Evolutionary conservation across 495 filamentous ascomycete genomes (phyloP).

Genomic region (Penicillium cinerascens): DNA sequence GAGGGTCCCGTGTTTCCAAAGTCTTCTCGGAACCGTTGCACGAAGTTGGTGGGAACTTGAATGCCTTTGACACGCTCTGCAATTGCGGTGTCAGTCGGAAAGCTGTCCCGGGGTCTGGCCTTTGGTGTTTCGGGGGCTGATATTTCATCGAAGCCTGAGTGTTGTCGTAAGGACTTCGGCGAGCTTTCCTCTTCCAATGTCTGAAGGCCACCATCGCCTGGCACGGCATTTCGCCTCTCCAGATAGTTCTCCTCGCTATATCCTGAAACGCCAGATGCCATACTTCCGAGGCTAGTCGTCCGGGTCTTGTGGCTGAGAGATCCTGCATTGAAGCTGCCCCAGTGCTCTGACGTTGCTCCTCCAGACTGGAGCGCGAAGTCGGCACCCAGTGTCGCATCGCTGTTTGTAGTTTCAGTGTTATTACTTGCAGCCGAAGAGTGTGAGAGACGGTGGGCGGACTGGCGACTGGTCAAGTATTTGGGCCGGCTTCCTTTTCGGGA

Average conservation of each 20-base stretch:
- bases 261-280: slow-evolving; percentile 86
- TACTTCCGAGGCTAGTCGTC: slow-evolving; percentile 86
- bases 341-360: slow-evolving; percentile 65
- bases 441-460: slow-evolving; percentile 75
- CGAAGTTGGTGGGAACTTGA: slow-evolving; percentile 83
- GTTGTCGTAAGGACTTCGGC: slow-evolving; percentile 32
- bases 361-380: slow-evolving; percentile 86
- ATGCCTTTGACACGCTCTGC: slow-evolving; percentile 84
- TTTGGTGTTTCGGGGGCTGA: slow-evolving; percentile 44
- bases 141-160: slow-evolving; percentile 26
- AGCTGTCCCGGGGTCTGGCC: slow-evolving; percentile 43
- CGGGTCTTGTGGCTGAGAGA: slow-evolving; percentile 60
- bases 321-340: slow-evolving; percentile 38
- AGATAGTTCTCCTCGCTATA: slow-evolving; percentile 57
- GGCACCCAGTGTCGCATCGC: slow-evolving; percentile 70
- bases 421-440: slow-evolving; percentile 67
- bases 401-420: slow-evolving; percentile 56
- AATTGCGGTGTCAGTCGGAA: slow-evolving; percentile 84
- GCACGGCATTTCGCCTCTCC: slow-evolving; percentile 37
- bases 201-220: slow-evolving; percentile 52
- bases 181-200: slow-evolving; percentile 60
- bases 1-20: slow-evolving; percentile 51
- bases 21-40: slow-evolving; percentile 72
- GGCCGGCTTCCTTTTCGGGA: slow-evolving; percentile 51
- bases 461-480: slow-evolving; percentile 68